phyloP scores from a whole-genome alignment of 495 filamentous ascomycete genomes.

The Penicillium fimorum region DNA sequence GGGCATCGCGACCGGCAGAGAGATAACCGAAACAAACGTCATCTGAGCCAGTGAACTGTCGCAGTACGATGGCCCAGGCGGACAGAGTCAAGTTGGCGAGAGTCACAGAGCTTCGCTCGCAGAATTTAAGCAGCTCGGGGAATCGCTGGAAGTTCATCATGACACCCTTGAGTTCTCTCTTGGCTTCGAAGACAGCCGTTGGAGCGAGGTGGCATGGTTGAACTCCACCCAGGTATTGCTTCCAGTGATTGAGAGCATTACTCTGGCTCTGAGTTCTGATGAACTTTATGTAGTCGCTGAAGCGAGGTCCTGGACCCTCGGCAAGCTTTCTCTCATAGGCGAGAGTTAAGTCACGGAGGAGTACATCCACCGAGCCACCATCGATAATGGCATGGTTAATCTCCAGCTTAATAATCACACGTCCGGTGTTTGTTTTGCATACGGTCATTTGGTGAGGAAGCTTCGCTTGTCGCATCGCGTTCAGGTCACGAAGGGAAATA shows the following conservation, averaged over 20 bases:
- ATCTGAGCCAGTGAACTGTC: conserved; percentile 49
- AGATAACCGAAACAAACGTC: conserved; percentile 60
- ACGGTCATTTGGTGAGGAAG: conserved; percentile 51
- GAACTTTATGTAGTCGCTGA: conserved; percentile 57
- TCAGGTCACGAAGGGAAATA: conserved; percentile 36
- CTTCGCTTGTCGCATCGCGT: conserved; percentile 33
- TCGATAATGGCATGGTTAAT: conserved; percentile 58
- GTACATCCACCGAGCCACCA: conserved; percentile 41
- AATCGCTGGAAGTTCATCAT: conserved; percentile 39
- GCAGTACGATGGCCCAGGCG: conserved; percentile 57
- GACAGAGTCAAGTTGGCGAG: conserved; percentile 52
- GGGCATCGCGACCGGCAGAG: conserved; percentile 49
- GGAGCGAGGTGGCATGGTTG: conserved; percentile 27
- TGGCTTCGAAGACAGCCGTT: conserved; percentile 6
- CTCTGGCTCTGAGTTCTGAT: conserved; percentile 35
- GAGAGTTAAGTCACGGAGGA: conserved; percentile 41
- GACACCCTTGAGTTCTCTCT: conserved; percentile 31
- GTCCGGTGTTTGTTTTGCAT: conserved; percentile 38
- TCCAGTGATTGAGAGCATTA: conserved; percentile 50
- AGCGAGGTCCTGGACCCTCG: conserved; percentile 46
- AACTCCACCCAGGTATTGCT: conserved; percentile 30
- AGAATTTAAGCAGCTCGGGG: conserved; percentile 45
- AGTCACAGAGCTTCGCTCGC: conserved; percentile 47
- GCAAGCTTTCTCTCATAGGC: conserved; percentile 45
- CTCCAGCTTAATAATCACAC: conserved; percentile 51